Percentiles rank a stretch among this genome's conserved stretches.
Conservation (phyloP, 2,329 filamentous ascomycete genomes). For the Trichoderma guizhouense region DNA sequence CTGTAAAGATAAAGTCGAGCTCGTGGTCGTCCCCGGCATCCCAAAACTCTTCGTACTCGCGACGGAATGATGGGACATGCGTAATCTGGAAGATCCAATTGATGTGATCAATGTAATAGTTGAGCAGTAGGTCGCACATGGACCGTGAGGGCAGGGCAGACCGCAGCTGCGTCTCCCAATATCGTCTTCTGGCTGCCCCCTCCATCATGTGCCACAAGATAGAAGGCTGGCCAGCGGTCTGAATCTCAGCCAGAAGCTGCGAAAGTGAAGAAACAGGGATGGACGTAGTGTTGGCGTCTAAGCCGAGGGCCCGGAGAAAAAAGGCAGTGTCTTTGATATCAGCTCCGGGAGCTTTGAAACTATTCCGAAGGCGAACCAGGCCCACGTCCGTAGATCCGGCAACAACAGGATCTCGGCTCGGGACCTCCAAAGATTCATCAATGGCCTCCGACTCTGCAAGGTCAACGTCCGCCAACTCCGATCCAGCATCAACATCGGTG, state of each 20-base stretch:
- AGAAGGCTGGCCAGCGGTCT: not conserved
- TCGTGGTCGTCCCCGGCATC: slow-evolving; percentile 21
- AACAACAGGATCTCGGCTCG: not conserved
- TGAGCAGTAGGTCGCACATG: slow-evolving; percentile 27
- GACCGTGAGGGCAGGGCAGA: slow-evolving; percentile 19
- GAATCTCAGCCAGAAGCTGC: slow-evolving; percentile 17
- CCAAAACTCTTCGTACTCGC: slow-evolving; percentile 30
- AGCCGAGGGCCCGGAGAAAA: not conserved
- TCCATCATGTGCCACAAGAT: slow-evolving; percentile 15
- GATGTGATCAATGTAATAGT: slow-evolving; percentile 31
- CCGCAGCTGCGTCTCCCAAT: slow-evolving; percentile 21
- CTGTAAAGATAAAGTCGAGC: slow-evolving; percentile 31
- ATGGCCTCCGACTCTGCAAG: not conserved
- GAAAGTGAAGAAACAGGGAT: not conserved
- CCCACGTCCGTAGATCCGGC: not conserved
- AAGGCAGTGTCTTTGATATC: not conserved
- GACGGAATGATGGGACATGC: slow-evolving; percentile 21
- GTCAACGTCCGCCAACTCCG: not conserved
- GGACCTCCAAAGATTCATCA: not conserved
- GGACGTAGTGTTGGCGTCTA: not conserved
- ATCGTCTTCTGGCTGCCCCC: not conserved
- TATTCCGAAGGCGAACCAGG: not conserved
- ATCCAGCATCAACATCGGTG: not conserved
- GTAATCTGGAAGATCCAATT: slow-evolving; percentile 31
- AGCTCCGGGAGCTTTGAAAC: not conserved